phyloP scores from a whole-genome alignment of 2,329 filamentous ascomycete genomes.

The Drechmeria coniospora region DNA sequence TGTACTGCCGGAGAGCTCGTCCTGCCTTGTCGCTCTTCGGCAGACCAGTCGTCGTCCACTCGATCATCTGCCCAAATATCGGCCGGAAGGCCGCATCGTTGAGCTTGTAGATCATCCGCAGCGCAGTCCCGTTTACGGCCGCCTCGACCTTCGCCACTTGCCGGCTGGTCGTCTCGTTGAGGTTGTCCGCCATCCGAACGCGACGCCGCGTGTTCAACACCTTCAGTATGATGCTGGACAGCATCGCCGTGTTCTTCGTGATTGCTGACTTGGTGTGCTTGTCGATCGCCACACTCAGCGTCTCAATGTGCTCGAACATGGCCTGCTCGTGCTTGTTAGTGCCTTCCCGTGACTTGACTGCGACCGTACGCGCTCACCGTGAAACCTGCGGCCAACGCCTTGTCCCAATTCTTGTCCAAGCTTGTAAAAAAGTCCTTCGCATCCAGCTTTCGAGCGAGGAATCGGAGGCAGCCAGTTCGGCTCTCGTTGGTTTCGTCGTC shows the following conservation, averaged over 20 bases:
- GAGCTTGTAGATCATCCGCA: conserved; percentile 92
- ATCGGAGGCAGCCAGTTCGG: conserved; percentile 52
- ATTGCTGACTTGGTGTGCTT: conserved; percentile 64
- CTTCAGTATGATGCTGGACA: conserved; percentile 50
- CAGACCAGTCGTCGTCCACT: conserved; percentile 54
- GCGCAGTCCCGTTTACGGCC: conserved; percentile 50
- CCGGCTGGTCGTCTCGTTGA: conserved; percentile 25
- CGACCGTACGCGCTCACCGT: conserved; percentile 31
- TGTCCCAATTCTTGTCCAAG: conserved; percentile 56
- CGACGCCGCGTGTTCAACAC: conserved; percentile 51
- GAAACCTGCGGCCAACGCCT: conserved; percentile 46
- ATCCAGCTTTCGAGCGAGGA: conserved; percentile 64
- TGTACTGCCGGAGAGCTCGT: conserved; percentile 49
- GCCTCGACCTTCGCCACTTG: conserved; percentile 46
- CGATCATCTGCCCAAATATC: conserved; percentile 72
- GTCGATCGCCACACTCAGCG: conserved; percentile 57
- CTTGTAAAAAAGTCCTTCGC: conserved; percentile 61
- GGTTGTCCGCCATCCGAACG: conserved; percentile 30
- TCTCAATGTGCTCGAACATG: conserved; percentile 50
- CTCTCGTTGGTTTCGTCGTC: conserved; percentile 47
- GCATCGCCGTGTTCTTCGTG: conserved; percentile 53
- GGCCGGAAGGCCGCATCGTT: conserved; percentile 90
- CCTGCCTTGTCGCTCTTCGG: conserved; percentile 46
- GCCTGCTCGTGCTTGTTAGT: conserved; percentile 33
- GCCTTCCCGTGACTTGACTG: neutral